Base-by-base conservation (phyloP, 106 monocot genomes). In the Ottelia alismoides region DNA sequence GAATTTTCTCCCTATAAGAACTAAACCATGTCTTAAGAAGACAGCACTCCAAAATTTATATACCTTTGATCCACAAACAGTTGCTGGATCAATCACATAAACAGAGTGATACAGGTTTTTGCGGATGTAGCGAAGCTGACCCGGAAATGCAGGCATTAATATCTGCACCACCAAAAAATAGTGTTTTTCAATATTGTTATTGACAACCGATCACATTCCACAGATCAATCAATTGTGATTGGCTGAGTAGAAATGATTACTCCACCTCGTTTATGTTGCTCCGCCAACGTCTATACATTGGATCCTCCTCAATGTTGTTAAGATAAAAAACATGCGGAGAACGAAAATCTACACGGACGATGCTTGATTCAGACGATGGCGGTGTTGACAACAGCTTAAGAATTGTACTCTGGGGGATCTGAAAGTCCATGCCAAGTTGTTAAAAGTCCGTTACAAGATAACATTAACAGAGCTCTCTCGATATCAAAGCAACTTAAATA, bases 61-160 rank as follows among this genome's bases (percentile, higher is more conserved):
- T 73, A 62, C 96, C 85, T 89, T 74, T 31, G 82, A 68, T 26
- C 96, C 96, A 67, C 88, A 98, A 30, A 20, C 11, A 31, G 85
- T 82, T 51, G 81, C 78, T 47, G 96, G 96, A 75, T 98, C 89
- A 58, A 98, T 65, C 56, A 89, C 69, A 85, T 89, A 82, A 74
- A 98, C 82, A 66, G 89, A 78, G 77, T 89, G 76, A 52, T 79
- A 98, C 57, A 98, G 31, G 63, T 98, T 98, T 80, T 98, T 98
- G n/a, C 89, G 85, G 28, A 98, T 89, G 70, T 98, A 89, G 9
- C 77, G 84, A 63, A 89, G 76, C 67, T 89, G 89, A 53, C 96
- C 96, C 57, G 96, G 96, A 63, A 82, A 98, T 32, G 79, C 85
- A 11, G 85, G 96, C 88, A 89, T 89, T 58, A 98, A 77, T 51